Base-by-base conservation (phyloP, 495 filamentous ascomycete species). In the Hyaloscypha bicolor region DNA sequence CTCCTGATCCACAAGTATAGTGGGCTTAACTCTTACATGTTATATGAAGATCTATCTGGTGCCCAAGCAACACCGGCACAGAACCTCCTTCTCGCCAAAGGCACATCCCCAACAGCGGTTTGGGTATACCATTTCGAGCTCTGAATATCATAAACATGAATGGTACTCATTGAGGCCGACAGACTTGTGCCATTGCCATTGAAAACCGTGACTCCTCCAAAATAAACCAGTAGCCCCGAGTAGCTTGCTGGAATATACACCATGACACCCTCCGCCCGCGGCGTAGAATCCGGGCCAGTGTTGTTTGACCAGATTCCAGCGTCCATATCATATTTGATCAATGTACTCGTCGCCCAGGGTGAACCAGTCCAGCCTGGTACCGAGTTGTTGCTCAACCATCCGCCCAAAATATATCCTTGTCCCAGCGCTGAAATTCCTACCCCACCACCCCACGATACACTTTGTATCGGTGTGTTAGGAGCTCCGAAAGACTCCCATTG, bases 111-210 rank as follows among this genome's bases (percentile, higher is more conserved):
- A 2, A 75, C 78, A 1, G 84, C 80, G 1, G 72, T 80, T 68
- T 87, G 85, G 1, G 66, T 73, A 62, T 87, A 87, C 85, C 85
- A 88, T 64, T 79, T 82, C 1, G 76, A 77, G 30, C 74, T 81
- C 31, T 74, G 67, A 30, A 86, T 76, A 69, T 88, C 83, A 69
- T 82, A 87, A 16, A 87, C 65, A 59, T 80, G 80, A 22, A 87
- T 85, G 11, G 72, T 72, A 31, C 73, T 70, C 75, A 80, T 76
- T 22, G 74, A 66, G 65, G 77, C 73, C 56, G 75, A 56, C 3
- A 66, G 52, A 4, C 66, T 65, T 16, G 72, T 76, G 1, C 77
- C 73, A 30, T 78, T 77, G 14, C 60, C 59, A 57, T 74, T 57
- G 12, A 70, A 70, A 22, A 76, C 77, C 57, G 76, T 73, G 3